Percentiles rank a stretch among this genome's conserved stretches.
Conservation (phyloP, 2,329 filamentous ascomycete species). For the Trichoderma sp. region DNA sequence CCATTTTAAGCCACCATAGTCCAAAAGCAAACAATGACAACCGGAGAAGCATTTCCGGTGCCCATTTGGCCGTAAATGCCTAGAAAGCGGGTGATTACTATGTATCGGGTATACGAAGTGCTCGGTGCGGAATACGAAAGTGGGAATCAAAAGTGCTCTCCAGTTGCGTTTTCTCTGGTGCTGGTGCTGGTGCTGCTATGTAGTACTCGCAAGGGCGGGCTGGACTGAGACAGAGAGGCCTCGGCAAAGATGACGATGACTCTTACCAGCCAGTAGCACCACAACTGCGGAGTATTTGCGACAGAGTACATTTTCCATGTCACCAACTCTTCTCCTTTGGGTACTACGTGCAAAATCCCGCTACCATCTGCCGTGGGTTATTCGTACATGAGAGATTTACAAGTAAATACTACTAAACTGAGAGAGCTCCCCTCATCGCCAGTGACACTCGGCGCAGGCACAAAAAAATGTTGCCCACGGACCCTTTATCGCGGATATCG, state of each 20-base stretch:
- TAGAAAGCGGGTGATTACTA: not conserved
- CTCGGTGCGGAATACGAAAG: not conserved
- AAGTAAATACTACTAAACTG: not conserved
- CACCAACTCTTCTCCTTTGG: not conserved
- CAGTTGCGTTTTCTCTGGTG: not conserved
- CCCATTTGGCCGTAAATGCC: not conserved
- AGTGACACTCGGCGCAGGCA: not conserved
- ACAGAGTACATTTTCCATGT: not conserved
- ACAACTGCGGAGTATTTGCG: not conserved
- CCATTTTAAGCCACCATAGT: not conserved
- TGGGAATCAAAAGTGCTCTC: not conserved
- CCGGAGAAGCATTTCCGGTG: not conserved
- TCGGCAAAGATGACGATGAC: conserved; percentile 12
- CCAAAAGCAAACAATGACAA: not conserved
- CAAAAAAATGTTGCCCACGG: not conserved
- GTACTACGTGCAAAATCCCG: not conserved
- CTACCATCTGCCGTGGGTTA: not conserved
- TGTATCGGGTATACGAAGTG: not conserved
- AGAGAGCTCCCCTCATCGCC: not conserved
- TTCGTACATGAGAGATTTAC: conserved; percentile 7
- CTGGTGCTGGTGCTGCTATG: not conserved
- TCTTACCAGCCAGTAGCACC: not conserved
- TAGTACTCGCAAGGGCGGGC: not conserved
- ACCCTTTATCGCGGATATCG: not conserved
- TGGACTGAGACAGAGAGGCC: not conserved